phyloP scores from a whole-genome alignment of 2,329 filamentous ascomycete species.

The Penicillium sp. region DNA sequence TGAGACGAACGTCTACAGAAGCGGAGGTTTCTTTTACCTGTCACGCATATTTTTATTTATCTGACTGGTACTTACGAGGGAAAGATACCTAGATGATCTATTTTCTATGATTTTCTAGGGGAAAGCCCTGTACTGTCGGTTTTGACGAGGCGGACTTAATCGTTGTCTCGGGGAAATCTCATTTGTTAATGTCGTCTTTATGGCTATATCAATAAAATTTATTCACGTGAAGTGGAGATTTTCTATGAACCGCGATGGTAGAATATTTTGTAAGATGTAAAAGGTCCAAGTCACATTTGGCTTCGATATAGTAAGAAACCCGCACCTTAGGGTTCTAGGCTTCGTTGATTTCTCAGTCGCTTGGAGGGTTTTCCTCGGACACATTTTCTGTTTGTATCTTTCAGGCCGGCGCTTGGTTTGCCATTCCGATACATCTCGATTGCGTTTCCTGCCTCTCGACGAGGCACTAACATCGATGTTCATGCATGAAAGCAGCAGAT shows the following conservation, averaged over 20 bases:
- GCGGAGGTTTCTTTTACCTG: conserved; percentile 31
- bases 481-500: no score
- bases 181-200: conserved; percentile 13
- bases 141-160: conserved; percentile 76
- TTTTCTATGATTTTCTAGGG: conserved; percentile 56
- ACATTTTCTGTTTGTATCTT: background rate
- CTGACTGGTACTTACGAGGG: conserved; percentile 91
- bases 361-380: background rate
- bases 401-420: background rate
- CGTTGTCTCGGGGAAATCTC: conserved; percentile 62
- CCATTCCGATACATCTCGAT: background rate
- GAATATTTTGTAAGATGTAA: background rate
- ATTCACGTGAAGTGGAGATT: background rate
- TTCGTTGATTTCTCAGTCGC: background rate
- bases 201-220: conserved; percentile 16
- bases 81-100: conserved; percentile 79
- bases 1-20: conserved; percentile 11
- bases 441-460: no score
- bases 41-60: conserved; percentile 26
- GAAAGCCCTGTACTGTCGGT: conserved; percentile 93
- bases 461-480: no score
- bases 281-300: background rate
- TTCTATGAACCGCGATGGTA: background rate
- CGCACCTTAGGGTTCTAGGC: background rate
- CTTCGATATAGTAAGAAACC: background rate